Base-by-base conservation (phyloP, 2,329 filamentous ascomycete species). In the Claviceps lovelessii region DNA sequence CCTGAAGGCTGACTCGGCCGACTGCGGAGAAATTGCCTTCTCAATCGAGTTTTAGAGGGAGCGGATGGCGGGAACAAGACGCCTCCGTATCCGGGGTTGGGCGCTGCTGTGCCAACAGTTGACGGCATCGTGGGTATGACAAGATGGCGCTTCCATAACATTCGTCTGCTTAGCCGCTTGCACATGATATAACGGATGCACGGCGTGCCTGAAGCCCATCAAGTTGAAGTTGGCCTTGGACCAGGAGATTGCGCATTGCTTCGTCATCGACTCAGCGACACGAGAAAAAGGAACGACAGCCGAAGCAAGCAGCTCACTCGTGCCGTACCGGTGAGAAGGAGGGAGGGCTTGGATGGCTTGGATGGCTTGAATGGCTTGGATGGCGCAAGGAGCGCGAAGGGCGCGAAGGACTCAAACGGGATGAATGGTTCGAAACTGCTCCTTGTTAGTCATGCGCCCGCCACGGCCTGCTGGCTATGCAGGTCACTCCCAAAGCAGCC, bases 1-100 rank as follows among this genome's bases (percentile, higher is more conserved):
- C 42, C 48, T 28, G 15, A 52, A 15, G 11, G 31, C 19, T 37
- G 31, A 55, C 53, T 55, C 49, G 53, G 53, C 53, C 49, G 53
- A 52, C 33, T 42, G 28, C 49, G 49, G 33, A 50, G 37, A 28
- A 50, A 17, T 41, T n/a, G 45, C 19, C 52, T 41, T 23, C 37
- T 50, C 29, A 13, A 45, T 37, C 39, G 23, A 47, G 31, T 47
- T 47, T n/a, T 13, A 10, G 13, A 31, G 3, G 6, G 45, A 28
- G 47, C 39, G 31, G 23, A 51, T 33, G 19, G 49, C 49, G 49
- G 53, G 45, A 42, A 15, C 28, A 45, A 33, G 46, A 47, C 45
- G 45, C 45, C 19, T 5, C 41, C 31, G 49, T 54, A 33, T 33
- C 48, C 51, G 49, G 53, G 53, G 48, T 54, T 11, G 17, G n/a